These are phyloP conservation scores for Trypethelium eluteriae DNA, from an alignment of 495 filamentous ascomycete species.

Conservation along the genomic window DNA sequence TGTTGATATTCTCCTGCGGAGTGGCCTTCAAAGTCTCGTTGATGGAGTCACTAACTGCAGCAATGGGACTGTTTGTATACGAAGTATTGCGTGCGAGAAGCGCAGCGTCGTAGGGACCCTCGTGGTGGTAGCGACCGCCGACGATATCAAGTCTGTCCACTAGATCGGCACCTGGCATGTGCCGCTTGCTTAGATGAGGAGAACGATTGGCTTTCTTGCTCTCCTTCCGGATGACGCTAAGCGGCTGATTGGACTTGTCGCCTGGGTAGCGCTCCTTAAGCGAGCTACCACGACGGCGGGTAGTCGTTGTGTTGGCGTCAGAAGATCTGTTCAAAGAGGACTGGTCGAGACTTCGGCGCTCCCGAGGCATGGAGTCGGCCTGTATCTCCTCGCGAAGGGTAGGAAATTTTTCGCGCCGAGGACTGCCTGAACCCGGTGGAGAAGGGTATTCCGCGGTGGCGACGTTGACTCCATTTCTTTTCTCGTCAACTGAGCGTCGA, in stretches of 20 bases:
- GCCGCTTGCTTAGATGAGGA: conserved; percentile 55
- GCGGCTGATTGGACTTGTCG: conserved; percentile 54
- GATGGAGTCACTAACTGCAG: conserved; percentile 67
- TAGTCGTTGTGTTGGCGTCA: conserved; percentile 10
- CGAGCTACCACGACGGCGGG: conserved; percentile 43
- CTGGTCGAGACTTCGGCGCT: conserved; percentile 21
- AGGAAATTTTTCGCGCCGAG: conserved; percentile 32
- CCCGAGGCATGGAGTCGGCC: conserved; percentile 23
- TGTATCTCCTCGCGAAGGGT: conserved; percentile 31
- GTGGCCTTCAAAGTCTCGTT: conserved; percentile 75
- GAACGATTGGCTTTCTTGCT: conserved; percentile 53
- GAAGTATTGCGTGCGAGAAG: conserved; percentile 62
- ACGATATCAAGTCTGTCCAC: conserved; percentile 73
- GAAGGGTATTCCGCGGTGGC: background rate
- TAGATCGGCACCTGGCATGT: conserved; percentile 61
- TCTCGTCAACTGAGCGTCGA: background rate
- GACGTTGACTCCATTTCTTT: conserved; percentile 25
- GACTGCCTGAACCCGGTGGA: conserved; percentile 20
- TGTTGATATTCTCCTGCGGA: conserved; percentile 67
- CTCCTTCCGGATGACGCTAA: conserved; percentile 53
- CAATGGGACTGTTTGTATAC: conserved; percentile 58
- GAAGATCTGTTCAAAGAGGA: conserved; percentile 18
- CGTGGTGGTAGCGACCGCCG: conserved; percentile 70
- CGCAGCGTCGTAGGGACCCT: conserved; percentile 85
- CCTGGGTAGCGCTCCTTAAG: conserved; percentile 51